Conservation (phyloP, 2,329 filamentous ascomycete genomes). For the Macrophomina tecta region DNA sequence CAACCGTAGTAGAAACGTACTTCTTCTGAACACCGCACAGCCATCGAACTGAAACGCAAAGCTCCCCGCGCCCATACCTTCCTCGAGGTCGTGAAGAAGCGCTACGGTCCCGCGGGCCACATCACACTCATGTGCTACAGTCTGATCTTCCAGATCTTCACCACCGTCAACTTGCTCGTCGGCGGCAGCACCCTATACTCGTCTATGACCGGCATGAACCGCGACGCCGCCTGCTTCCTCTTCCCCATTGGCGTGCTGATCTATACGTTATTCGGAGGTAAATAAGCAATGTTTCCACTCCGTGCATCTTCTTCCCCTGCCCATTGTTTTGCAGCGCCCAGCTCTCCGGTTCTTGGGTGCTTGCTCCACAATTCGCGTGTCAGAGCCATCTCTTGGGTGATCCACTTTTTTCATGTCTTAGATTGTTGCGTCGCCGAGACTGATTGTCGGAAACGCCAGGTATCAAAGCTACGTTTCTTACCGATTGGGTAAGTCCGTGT, state of each 20-base stretch:
- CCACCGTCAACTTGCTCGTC: conserved; percentile 31
- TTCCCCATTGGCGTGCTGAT: conserved; percentile 37
- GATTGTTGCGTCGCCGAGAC: neutral
- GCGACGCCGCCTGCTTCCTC: conserved; percentile 34
- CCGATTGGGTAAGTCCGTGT: conserved; percentile 38
- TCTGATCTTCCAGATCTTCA: conserved; percentile 27
- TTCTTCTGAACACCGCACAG: conserved; percentile 24
- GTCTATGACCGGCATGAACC: conserved; percentile 36
- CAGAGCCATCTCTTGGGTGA: neutral
- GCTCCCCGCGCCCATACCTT: conserved; percentile 40
- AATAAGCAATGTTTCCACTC: conserved; percentile 28
- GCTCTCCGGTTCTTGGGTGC: neutral
- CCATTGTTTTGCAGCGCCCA: neutral
- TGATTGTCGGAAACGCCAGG: neutral
- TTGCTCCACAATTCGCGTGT: neutral
- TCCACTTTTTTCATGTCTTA: no score
- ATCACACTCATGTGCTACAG: conserved; percentile 29
- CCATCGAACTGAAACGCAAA: conserved; percentile 42
- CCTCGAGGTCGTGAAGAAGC: conserved; percentile 28
- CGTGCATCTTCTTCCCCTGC: neutral
- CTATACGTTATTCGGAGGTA: conserved; percentile 38
- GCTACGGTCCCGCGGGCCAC: conserved; percentile 29
- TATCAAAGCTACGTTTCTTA: conserved; percentile 15
- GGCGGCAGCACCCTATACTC: conserved; percentile 33
- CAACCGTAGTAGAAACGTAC: no score